Evolutionary conservation across 306 rosid genomes (phyloP).

Genomic region (Fagus crenata): DNA sequence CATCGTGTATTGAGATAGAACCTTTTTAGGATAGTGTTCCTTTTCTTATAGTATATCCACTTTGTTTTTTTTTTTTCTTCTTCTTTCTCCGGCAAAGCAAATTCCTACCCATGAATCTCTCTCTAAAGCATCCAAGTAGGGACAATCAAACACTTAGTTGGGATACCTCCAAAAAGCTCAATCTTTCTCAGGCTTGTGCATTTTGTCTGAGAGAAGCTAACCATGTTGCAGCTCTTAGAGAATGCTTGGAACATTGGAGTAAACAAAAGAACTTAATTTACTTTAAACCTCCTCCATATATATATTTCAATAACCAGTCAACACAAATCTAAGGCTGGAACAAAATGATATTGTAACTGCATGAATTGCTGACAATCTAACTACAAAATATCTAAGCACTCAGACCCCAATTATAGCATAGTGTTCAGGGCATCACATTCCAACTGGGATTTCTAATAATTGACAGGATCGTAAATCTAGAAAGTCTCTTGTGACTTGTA

Average conservation of each 20-base stretch:
- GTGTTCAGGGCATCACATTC: conserved; percentile 21
- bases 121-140: conserved; percentile 34
- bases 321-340: conserved; percentile 30
- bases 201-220: conserved; percentile 35
- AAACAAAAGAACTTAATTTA: conserved; percentile 20
- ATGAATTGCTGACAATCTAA: conserved; percentile 25
- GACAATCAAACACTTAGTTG: conserved; percentile 31
- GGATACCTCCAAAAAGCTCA: conserved; percentile 34
- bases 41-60: conserved; percentile 18
- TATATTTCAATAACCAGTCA: conserved; percentile 24
- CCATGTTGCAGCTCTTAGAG: not conserved
- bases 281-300: conserved; percentile 1
- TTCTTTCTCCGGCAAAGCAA: conserved; percentile 33
- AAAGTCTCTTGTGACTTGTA: conserved; percentile 39
- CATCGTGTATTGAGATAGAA: conserved; percentile 27
- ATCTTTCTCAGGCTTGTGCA: conserved; percentile 48
- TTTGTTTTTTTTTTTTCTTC: conserved; percentile 17
- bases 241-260: conserved; percentile 31
- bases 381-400: conserved; percentile 18
- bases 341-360: conserved; percentile 30
- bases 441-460: conserved; percentile 28
- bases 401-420: conserved; percentile 26
- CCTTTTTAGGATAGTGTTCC: conserved; percentile 44
- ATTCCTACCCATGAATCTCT: conserved; percentile 48
- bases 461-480: conserved; percentile 27